Evolutionary conservation across 2,329 filamentous ascomycete species (phyloP), one percentile per base, ranked within the genome.

Genomic region (Phyllosticta citriasiana): DNA sequence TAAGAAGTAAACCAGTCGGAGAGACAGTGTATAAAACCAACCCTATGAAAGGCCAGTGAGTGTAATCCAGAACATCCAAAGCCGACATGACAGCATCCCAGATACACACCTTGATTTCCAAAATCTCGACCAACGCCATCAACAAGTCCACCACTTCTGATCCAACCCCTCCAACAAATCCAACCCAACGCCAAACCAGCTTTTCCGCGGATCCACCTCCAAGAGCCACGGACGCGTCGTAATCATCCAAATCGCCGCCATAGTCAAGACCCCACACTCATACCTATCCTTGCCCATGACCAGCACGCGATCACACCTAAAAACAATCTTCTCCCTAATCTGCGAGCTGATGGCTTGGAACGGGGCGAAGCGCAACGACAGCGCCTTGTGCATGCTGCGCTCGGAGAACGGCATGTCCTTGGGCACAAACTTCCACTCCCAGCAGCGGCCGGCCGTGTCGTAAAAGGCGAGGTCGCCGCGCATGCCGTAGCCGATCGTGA

Each of bases 141-240:
- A 16, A 40, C 33, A 40, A 40, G 33, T 12, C 66, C 78, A 66
- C 76, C 76, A 78, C 60, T 66, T 68, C 63, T 69, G 66, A 64
- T 78, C 68, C 68, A 81, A 63, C 0, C 65, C 67, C 64, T 78
- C 74, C 67, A 80, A 64, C 65, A 81, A 79, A 24, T 64, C 67
- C 30, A 76, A 51, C 63, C 77, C 76, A 0, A 82, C 77, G 66
- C 79, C 77, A 6, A 80, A 68, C 69, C 80, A 80, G 63, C 78
- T 81, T 69, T 75, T 76, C 78, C 77, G 80, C 53, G 80, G 72
- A 69, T 82, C 79, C 51, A 81, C 70, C 72, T 82, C 80, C 62
- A 76, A 65, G 60, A 76, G 70, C 78, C 78, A 81, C 14, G 79
- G 78, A 65, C 73, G 73, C 7, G 75, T 80, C 69, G 79, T 77